Conservation (phyloP, 2,329 filamentous ascomycete species). For the Phaeoacremonium minimum region DNA sequence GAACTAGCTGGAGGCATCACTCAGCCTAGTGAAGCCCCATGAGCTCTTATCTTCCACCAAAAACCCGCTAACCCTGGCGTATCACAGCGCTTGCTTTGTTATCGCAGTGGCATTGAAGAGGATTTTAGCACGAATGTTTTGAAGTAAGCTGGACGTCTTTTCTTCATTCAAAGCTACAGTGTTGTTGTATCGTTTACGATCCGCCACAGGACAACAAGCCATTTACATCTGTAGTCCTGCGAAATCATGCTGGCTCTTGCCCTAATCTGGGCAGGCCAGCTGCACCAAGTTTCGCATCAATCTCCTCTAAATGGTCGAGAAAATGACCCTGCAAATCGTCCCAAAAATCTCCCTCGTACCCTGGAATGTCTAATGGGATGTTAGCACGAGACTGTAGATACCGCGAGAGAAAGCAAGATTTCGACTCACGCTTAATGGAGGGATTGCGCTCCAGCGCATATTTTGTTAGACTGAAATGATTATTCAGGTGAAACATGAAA, state of each 20-base stretch:
- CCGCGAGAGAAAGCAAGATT: not conserved
- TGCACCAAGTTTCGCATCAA: not conserved
- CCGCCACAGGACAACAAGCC: too few relatives aligned
- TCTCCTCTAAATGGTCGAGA: slow-evolving; percentile 5
- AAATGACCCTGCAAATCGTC: slow-evolving; percentile 7
- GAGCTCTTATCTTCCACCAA: too few relatives aligned
- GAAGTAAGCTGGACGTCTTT: too few relatives aligned
- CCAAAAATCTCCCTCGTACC: slow-evolving; percentile 5
- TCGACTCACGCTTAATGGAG: slow-evolving; percentile 6
- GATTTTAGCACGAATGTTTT: too few relatives aligned
- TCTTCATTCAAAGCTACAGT: too few relatives aligned
- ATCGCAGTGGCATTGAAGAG: too few relatives aligned
- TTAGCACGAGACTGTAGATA: not conserved
- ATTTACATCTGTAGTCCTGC: too few relatives aligned
- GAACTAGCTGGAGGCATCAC: too few relatives aligned
- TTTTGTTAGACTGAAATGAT: slow-evolving; percentile 17
- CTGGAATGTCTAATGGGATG: not conserved
- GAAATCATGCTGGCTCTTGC: not conserved
- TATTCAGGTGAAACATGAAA: slow-evolving; percentile 20
- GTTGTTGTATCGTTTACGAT: too few relatives aligned
- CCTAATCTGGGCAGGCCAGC: not conserved
- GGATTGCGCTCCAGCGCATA: slow-evolving; percentile 12
- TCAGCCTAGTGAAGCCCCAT: too few relatives aligned
- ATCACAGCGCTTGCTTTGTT: too few relatives aligned
- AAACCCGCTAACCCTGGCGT: too few relatives aligned